Evolutionary conservation across 2,329 filamentous ascomycete species (phyloP).

Genomic region (Curvularia spicifera): DNA sequence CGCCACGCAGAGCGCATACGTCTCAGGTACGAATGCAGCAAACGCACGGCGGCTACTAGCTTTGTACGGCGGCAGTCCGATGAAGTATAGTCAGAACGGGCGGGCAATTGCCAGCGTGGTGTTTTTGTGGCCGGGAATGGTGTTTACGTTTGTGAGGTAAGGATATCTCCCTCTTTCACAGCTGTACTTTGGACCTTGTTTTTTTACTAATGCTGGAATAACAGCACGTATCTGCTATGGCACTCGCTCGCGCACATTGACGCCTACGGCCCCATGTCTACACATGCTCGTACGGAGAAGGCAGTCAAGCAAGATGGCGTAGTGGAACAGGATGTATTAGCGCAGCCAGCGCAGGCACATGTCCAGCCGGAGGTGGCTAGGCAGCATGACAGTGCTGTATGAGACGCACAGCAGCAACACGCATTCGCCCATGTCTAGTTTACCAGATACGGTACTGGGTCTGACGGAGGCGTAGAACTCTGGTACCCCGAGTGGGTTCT

Average conservation of each 20-base stretch:
- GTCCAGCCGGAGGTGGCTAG: not conserved
- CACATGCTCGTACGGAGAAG: slow-evolving; percentile 39
- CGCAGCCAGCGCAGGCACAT: not conserved
- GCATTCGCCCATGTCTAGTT: not conserved
- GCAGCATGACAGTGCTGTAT: not conserved
- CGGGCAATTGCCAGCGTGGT: slow-evolving; percentile 60
- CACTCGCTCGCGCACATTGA: slow-evolving; percentile 50
- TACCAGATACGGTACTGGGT: not conserved
- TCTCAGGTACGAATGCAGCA: slow-evolving; percentile 51
- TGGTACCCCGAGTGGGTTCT: too few relatives aligned
- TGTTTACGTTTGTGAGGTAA: slow-evolving; percentile 57
- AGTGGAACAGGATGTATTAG: not conserved
- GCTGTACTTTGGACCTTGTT: not conserved
- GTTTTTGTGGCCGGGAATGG: slow-evolving; percentile 60
- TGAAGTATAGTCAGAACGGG: slow-evolving; percentile 58
- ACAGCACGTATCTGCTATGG: slow-evolving; percentile 51
- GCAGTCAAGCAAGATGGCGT: not conserved
- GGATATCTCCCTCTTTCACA: not conserved
- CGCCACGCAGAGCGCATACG: slow-evolving; percentile 54
- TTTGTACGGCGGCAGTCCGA: slow-evolving; percentile 47
- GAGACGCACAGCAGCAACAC: too few relatives aligned
- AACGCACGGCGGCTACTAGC: slow-evolving; percentile 45
- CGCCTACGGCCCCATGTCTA: slow-evolving; percentile 48
- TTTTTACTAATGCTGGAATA: not conserved
- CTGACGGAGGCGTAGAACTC: too few relatives aligned